These are phyloP conservation scores for Picea engelmannii DNA, from an alignment of 83 land plant genomes.

Conservation along the genomic window DNA sequence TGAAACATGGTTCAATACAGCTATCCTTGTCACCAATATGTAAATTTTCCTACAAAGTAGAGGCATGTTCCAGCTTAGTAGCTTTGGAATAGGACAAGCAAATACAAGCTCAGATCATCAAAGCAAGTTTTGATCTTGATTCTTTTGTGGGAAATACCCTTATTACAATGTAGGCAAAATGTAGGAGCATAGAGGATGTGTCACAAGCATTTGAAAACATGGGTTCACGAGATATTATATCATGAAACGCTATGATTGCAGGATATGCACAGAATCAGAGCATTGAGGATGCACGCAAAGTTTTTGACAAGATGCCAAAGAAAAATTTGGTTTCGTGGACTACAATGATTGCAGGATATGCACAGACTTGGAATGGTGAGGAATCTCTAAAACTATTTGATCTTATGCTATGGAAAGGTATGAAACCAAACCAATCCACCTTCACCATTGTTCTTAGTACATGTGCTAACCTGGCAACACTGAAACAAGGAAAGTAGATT, in stretches of 20 bases:
- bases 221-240: constrained; percentile 42
- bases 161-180: constrained; percentile 17
- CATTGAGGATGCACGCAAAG: constrained; percentile 32
- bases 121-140: constrained; percentile 17
- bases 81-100: constrained; percentile 20
- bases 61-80: constrained; percentile 19
- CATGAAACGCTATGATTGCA: constrained; percentile 35
- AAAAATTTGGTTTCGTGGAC: constrained; percentile 63
- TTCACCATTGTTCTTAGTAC: constrained; percentile 42
- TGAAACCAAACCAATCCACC: constrained; percentile 37
- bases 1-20: too few species aligned
- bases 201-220: constrained; percentile 48
- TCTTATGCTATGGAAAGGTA: constrained; percentile 38
- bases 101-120: constrained; percentile 13
- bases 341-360: constrained; percentile 67
- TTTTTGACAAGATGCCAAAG: constrained; percentile 57
- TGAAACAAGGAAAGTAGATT: constrained; percentile 41
- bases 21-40: too few species aligned
- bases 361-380: constrained; percentile 21
- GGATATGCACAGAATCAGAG: constrained; percentile 44
- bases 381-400: constrained; percentile 29
- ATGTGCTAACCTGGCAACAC: constrained; percentile 28
- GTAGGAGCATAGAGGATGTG: neutral
- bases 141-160: constrained; percentile 23
- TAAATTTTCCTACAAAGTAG: too few species aligned